Percentiles rank a stretch among this genome's conserved stretches.
These are phyloP conservation scores for Petunia hybrid DNA, from an alignment of 305 asterid species.

Conservation along the genomic window DNA sequence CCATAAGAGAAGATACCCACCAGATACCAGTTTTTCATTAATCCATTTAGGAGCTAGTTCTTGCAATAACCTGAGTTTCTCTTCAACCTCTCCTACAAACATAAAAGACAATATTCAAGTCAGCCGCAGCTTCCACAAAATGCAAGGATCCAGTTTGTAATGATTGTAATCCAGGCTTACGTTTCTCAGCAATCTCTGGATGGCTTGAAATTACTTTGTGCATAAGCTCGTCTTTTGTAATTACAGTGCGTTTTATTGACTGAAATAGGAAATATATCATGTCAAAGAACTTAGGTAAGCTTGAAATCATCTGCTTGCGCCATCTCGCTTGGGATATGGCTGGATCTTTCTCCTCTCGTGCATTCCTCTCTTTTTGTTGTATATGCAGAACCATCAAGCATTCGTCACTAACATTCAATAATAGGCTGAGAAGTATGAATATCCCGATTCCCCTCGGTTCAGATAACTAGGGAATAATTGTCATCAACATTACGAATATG, in stretches of 20 bases:
- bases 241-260: constrained; percentile 63
- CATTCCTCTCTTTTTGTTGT: constrained; percentile 67
- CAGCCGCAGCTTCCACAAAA: constrained; percentile 30
- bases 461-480: too few species aligned
- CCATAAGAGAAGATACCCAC: constrained; percentile 76
- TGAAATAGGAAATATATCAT: constrained; percentile 60
- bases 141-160: not conserved
- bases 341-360: constrained; percentile 65
- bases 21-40: constrained; percentile 55
- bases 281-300: constrained; percentile 77
- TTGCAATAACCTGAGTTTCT: constrained; percentile 69
- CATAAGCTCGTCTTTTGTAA: constrained; percentile 70
- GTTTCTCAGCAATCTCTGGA: constrained; percentile 55
- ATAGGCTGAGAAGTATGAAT: too few species aligned
- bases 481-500: too few species aligned
- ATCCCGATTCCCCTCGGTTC: too few species aligned
- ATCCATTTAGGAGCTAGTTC: constrained; percentile 90
- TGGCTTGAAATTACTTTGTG: constrained; percentile 57
- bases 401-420: too few species aligned
- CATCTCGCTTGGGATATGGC: constrained; percentile 83
- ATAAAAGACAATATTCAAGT: constrained; percentile 29
- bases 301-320: constrained; percentile 64
- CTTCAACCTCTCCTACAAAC: constrained; percentile 74
- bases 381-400: constrained; percentile 51
- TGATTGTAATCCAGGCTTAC: constrained; percentile 50